These are phyloP conservation scores for Cyamopsis tetragonoloba DNA, from an alignment of 306 rosid species.

Conservation along the genomic window DNA sequence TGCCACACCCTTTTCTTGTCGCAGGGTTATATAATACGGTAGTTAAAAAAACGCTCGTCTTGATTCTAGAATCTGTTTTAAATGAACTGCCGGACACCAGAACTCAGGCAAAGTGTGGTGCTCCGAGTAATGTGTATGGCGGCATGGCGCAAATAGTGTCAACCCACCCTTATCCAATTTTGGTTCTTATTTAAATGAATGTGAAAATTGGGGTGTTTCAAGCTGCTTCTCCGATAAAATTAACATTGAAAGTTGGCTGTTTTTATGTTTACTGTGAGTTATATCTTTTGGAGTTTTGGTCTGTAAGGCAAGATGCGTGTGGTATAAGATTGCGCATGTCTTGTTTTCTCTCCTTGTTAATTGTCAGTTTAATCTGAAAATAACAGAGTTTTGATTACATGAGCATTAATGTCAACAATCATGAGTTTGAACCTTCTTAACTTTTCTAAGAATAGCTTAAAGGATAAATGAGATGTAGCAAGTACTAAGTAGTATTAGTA, in stretches of 20 bases:
- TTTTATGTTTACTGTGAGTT: slow-evolving; percentile 3
- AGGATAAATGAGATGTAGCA: neutral
- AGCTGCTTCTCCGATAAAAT: neutral
- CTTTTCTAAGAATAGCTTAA: neutral
- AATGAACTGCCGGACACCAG: too few species aligned
- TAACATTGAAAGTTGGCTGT: neutral
- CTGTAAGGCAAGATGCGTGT: neutral
- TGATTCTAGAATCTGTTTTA: too few species aligned
- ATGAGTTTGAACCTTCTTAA: neutral
- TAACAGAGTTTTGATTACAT: neutral
- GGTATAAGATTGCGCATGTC: neutral
- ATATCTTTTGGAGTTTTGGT: neutral
- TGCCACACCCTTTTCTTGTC: too few species aligned
- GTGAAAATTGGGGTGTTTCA: neutral
- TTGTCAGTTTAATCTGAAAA: neutral
- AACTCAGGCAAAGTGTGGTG: too few species aligned
- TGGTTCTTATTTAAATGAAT: neutral
- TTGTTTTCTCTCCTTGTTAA: slow-evolving; percentile 1
- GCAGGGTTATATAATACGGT: too few species aligned
- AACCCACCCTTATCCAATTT: neutral
- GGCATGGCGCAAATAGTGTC: too few species aligned
- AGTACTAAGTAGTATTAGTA: neutral
- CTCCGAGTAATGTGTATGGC: too few species aligned
- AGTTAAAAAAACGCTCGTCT: too few species aligned
- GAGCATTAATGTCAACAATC: neutral